These are phyloP conservation scores for Volvox carteri DNA, from an alignment of 163 green algal genomes.

Conservation along the genomic window DNA sequence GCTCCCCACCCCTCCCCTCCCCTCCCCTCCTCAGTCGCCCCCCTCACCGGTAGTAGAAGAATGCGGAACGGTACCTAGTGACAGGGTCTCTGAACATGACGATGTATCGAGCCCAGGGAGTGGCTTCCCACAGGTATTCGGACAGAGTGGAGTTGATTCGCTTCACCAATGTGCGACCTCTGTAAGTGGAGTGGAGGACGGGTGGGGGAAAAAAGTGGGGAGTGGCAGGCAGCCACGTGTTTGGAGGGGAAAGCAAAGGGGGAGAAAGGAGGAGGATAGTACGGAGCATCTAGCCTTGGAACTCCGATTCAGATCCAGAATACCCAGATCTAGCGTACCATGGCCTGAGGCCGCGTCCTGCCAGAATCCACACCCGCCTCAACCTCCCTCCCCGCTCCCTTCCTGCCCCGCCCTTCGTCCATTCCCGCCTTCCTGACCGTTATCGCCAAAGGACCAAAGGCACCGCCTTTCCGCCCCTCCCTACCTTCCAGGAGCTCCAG, in stretches of 20 bases:
- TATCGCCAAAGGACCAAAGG: no score
- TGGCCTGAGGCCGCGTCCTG: no score
- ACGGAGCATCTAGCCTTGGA: no score
- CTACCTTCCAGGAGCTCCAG: no score
- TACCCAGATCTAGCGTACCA: no score
- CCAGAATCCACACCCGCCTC: background rate
- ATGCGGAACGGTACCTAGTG: constrained; percentile 55
- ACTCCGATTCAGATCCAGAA: no score
- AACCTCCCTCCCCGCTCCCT: background rate
- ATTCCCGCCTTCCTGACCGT: background rate
- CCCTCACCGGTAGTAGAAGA: constrained; percentile 59
- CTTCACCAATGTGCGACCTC: constrained; percentile 44
- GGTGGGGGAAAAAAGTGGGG: background rate
- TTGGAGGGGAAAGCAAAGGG: background rate
- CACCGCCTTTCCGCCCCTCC: no score
- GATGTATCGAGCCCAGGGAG: constrained; percentile 73
- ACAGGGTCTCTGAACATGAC: constrained; percentile 71
- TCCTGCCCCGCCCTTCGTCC: background rate
- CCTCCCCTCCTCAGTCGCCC: background rate
- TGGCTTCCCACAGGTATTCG: constrained; percentile 71
- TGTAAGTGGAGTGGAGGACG: background rate
- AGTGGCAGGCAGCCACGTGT: background rate
- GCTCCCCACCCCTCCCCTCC: background rate
- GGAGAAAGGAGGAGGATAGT: no score
- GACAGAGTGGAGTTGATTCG: constrained; percentile 67